These are phyloP conservation scores for Gamarada debralockiae DNA, from an alignment of 495 filamentous ascomycete species.

Conservation along the genomic window DNA sequence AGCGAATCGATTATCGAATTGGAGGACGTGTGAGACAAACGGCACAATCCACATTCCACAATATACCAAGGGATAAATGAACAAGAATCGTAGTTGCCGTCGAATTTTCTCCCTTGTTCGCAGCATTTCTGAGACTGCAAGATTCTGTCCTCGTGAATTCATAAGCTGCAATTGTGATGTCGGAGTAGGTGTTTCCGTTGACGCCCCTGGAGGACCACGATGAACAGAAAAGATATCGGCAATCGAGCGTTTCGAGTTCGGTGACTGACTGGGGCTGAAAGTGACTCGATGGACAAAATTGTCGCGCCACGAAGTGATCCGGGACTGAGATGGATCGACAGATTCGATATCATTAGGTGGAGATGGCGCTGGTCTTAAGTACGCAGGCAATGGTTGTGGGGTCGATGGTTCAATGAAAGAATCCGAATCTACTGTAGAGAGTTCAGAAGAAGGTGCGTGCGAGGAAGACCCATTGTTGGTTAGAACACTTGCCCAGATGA, in stretches of 20 bases:
- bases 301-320: conserved; percentile 16
- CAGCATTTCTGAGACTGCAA: conserved; percentile 26
- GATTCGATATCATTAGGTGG: not conserved
- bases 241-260: conserved; percentile 8
- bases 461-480: conserved; percentile 13
- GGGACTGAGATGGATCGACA: not conserved
- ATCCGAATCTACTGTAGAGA: conserved; percentile 7
- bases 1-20: conserved; percentile 51
- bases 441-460: conserved; percentile 9
- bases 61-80: conserved; percentile 70
- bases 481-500: conserved; percentile 27
- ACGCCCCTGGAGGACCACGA: conserved; percentile 9
- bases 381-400: conserved; percentile 1
- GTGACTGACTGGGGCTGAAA: conserved; percentile 8
- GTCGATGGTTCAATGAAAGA: conserved; percentile 16
- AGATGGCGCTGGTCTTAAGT: not conserved
- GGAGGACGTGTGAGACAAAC: conserved; percentile 56
- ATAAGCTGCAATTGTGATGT: conserved; percentile 17
- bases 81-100: conserved; percentile 63
- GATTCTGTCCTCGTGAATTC: conserved; percentile 22
- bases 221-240: conserved; percentile 16
- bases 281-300: conserved; percentile 12
- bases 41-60: conserved; percentile 70
- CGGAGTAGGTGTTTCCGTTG: not conserved
- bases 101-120: conserved; percentile 51